Percentiles rank a stretch among this genome's conserved stretches.
Conservation (phyloP, 306 rosid species). For the Adenanthera pavonina region DNA sequence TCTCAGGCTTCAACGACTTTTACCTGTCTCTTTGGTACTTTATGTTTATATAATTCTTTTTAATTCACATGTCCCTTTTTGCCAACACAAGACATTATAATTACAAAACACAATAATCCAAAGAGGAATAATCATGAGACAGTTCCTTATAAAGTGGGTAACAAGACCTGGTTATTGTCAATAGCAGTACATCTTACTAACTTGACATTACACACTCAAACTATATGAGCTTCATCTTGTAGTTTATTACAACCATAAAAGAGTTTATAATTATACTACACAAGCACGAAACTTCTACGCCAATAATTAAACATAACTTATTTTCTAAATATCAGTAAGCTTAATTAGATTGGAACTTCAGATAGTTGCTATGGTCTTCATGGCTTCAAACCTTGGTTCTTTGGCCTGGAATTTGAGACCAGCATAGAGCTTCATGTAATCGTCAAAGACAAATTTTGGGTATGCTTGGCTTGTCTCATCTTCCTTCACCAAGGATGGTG, state of each 20-base stretch:
- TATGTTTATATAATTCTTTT: neutral
- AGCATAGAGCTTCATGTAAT: slow-evolving; percentile 91
- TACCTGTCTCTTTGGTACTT: slow-evolving; percentile 16
- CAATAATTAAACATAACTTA: slow-evolving; percentile 1
- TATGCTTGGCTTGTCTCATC: slow-evolving; percentile 57
- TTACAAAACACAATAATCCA: slow-evolving; percentile 38
- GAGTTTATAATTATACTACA: slow-evolving; percentile 20
- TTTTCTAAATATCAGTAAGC: neutral
- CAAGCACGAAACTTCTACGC: slow-evolving; percentile 28
- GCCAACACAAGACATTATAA: slow-evolving; percentile 24
- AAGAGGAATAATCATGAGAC: slow-evolving; percentile 45
- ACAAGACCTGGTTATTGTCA: slow-evolving; percentile 36
- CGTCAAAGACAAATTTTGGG: slow-evolving; percentile 92
- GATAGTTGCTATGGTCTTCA: slow-evolving; percentile 76
- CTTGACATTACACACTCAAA: slow-evolving; percentile 40
- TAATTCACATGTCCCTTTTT: slow-evolving; percentile 8
- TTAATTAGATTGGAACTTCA: slow-evolving; percentile 36
- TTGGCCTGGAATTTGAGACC: slow-evolving; percentile 93
- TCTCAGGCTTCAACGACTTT: neutral
- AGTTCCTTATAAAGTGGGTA: slow-evolving; percentile 33
- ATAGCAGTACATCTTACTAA: slow-evolving; percentile 39
- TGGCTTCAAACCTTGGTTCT: slow-evolving; percentile 94
- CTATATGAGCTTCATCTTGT: slow-evolving; percentile 28
- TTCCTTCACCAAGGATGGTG: slow-evolving; percentile 68
- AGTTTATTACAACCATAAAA: slow-evolving; percentile 26